Evolutionary conservation across 805 yeast species (phyloP), one percentile per base, ranked within the genome.

Genomic region (Candida koratica): DNA sequence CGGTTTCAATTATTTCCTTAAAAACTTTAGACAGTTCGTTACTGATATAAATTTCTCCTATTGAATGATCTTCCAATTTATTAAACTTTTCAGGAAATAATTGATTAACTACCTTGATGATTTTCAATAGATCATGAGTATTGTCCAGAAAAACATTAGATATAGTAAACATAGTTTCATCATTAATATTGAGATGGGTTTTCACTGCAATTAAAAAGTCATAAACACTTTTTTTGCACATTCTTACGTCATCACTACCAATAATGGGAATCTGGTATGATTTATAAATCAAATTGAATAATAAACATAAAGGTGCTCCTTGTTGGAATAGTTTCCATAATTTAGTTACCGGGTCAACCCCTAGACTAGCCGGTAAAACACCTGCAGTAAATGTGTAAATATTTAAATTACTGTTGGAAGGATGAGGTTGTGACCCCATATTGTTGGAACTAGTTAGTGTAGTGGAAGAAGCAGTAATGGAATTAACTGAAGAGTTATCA

Each of bases 281-380:
- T 14, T 36, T 37, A 10, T 45, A 25, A 37, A 69, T 70, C 10
- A 78, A 67, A 60, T 93, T 90, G 67, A 83, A 86, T 6, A 90
- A 64, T 27, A 86, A 74, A 58, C 97, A 89, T 27, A 93, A 66
- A 4, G 97, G 95, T 2, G 94, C 81, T 8, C 97, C 98, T 51
- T 84, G 87, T 51, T 90, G 94, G 51, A 93, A 80, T 22, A 93
- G 64, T 46, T 86, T 81, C 78, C 96, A 84, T 28, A 93, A 56
- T 44, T 87, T 89, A 2, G 96, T 87, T 2, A 85, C 97, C 3
- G 97, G 97, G 56, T 93, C 99, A 52, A 85, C 83, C 45, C 75
- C 73, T 42, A 75, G 71, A 44, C 74, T 77, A 4, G 84, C 84
- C 4, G 90, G 94, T 28, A 81, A 67, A 11, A 82, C 79, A 18